Percentiles rank a stretch among this genome's conserved stretches.
Evolutionary conservation across 495 filamentous ascomycete genomes (phyloP).

Genomic region (Margaritispora aquatica): DNA sequence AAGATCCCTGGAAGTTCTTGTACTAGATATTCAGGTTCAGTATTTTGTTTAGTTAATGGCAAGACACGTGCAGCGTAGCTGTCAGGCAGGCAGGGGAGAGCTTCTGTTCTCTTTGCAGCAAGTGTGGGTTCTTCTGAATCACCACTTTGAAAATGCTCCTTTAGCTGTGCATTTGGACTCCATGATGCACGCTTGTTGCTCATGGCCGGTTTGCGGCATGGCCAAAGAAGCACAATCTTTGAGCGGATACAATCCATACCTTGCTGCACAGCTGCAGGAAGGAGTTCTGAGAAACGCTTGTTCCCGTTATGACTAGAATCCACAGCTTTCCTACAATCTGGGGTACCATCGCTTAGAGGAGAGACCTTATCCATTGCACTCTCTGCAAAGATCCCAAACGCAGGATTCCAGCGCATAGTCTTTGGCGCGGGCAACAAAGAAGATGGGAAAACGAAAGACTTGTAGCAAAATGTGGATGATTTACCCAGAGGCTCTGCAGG

Average conservation of each 20-base stretch:
- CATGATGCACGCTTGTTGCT: neutral
- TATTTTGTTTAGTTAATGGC: neutral
- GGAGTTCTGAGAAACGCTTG: neutral
- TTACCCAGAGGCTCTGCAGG: constrained; percentile 20
- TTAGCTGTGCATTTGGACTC: neutral
- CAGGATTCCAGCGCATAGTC: neutral
- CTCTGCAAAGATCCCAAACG: constrained; percentile 2
- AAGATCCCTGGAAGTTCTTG: constrained; percentile 54
- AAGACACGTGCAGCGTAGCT: neutral
- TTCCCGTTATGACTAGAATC: neutral
- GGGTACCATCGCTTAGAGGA: neutral
- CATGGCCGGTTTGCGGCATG: neutral
- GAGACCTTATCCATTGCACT: neutral
- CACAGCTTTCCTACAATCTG: neutral
- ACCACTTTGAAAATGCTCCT: neutral
- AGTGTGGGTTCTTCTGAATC: neutral
- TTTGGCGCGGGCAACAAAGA: neutral
- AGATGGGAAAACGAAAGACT: neutral
- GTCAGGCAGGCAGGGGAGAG: neutral
- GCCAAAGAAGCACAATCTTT: neutral
- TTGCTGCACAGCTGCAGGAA: neutral
- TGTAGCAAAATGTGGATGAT: constrained; percentile 1
- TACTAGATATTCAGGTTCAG: neutral
- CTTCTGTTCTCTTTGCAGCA: neutral
- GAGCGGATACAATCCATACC: neutral